A percentile compares a stretch with the other conserved stretches of the same genome.
These are phyloP conservation scores for Cystobasidium pallidum DNA, from an alignment of 1,284 basidiomycete species.

Conservation along the genomic window DNA sequence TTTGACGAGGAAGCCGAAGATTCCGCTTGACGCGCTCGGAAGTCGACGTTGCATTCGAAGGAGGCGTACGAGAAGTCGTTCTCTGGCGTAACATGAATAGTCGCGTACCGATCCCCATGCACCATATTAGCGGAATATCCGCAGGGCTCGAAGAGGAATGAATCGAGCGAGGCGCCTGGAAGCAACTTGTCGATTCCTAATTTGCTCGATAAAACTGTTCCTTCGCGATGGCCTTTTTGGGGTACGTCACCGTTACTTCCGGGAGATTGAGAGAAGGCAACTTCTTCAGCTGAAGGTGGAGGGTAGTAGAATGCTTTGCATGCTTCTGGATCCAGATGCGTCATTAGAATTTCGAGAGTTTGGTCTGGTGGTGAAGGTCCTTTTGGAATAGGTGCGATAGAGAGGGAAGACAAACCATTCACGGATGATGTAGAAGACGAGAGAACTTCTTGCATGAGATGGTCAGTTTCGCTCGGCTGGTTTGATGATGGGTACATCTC, in stretches of 20 bases:
- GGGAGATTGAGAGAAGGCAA: conserved; percentile 35
- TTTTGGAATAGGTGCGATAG: conserved; percentile 37
- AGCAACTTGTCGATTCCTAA: conserved; percentile 87
- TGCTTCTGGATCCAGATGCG: conserved; percentile 76
- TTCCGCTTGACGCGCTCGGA: conserved; percentile 50
- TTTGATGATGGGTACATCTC: conserved; percentile 51
- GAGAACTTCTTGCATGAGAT: conserved; percentile 34
- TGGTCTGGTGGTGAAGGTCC: conserved; percentile 64
- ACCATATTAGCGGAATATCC: conserved; percentile 96
- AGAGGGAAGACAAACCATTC: conserved; percentile 45
- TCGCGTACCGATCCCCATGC: conserved; percentile 89
- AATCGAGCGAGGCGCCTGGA: conserved; percentile 81
- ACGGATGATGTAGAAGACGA: conserved; percentile 46
- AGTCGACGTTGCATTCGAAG: conserved; percentile 98
- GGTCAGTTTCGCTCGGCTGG: conserved; percentile 50
- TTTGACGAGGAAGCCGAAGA: conserved; percentile 19
- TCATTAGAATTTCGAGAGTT: conserved; percentile 99
- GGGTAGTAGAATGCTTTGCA: conserved; percentile 78
- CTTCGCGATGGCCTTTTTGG: conserved; percentile 65
- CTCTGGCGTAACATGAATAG: conserved; percentile 98
- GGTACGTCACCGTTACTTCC: conserved; percentile 49
- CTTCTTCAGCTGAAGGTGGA: conserved; percentile 51
- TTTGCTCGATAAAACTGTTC: conserved; percentile 67
- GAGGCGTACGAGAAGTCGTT: conserved; percentile 95
- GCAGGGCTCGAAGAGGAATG: conserved; percentile 92